phyloP scores from a whole-genome alignment of 2,329 filamentous ascomycete species.

The Sordariomycetes sp. region DNA sequence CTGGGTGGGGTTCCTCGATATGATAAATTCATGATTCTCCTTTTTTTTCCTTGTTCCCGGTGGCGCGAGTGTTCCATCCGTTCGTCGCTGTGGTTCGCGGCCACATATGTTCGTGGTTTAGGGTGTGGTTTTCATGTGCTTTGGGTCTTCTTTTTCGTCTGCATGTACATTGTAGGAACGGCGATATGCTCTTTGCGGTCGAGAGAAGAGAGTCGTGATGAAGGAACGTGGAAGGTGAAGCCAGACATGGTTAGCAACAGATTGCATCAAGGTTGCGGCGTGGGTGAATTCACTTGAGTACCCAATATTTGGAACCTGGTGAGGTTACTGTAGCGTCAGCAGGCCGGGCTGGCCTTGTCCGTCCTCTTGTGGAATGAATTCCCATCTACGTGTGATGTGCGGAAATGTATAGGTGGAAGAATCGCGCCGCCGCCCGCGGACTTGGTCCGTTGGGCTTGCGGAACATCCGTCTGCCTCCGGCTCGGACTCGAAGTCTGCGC shows the following conservation, averaged over 20 bases:
- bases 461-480: too few species aligned
- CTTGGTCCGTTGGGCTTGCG: too few species aligned
- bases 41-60: not conserved
- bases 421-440: too few species aligned
- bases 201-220: not conserved
- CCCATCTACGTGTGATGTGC: too few species aligned
- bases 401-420: too few species aligned
- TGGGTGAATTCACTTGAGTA: not conserved
- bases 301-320: too few species aligned
- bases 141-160: not conserved
- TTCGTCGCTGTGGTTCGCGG: not conserved
- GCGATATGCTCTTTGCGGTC: not conserved
- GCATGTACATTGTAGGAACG: not conserved
- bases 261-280: not conserved
- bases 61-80: not conserved
- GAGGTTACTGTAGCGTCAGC: too few species aligned
- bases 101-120: not conserved
- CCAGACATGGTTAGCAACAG: not conserved
- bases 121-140: not conserved
- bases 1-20: not conserved
- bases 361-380: too few species aligned
- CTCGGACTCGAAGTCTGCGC: too few species aligned
- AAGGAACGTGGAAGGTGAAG: not conserved
- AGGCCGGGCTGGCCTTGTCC: too few species aligned
- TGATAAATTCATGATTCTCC: constrained; percentile 3